Percentiles rank a stretch among this genome's conserved stretches.
Evolutionary conservation across 805 yeast species (phyloP).

Genomic region (Candida arabinofermentans): DNA sequence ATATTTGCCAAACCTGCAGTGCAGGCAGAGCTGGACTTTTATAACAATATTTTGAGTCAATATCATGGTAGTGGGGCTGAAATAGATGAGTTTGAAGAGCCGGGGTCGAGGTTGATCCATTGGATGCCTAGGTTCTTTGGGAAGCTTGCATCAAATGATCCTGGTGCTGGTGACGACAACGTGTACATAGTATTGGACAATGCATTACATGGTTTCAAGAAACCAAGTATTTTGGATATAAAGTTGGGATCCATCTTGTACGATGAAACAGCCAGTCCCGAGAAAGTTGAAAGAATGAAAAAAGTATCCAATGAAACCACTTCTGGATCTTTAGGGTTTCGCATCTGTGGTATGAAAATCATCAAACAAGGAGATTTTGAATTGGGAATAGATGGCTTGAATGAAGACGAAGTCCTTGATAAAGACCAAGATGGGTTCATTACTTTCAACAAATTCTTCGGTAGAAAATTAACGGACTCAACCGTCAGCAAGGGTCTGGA

Average conservation of each 20-base stretch:
- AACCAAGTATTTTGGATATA: conserved; percentile 77
- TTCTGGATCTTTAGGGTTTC: conserved; percentile 67
- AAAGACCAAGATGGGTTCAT: conserved; percentile 38
- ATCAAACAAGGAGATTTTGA: conserved; percentile 5
- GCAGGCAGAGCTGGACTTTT: conserved; percentile 72
- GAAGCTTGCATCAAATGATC: conserved; percentile 35
- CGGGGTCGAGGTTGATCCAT: conserved; percentile 37
- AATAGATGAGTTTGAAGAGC: conserved; percentile 19
- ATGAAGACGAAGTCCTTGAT: conserved; percentile 3
- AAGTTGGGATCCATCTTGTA: conserved; percentile 72
- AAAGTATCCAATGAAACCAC: conserved; percentile 71
- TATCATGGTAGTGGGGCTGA: background rate
- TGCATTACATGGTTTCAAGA: conserved; percentile 50
- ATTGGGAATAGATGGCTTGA: conserved; percentile 17
- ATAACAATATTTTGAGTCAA: conserved; percentile 32
- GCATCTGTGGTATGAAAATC: conserved; percentile 88
- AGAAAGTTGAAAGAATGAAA: conserved; percentile 57
- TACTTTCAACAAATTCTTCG: conserved; percentile 63
- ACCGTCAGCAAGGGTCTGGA: conserved; percentile 43
- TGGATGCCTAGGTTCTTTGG: conserved; percentile 71
- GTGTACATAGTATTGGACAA: conserved; percentile 69
- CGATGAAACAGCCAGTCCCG: conserved; percentile 56
- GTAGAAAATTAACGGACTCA: conserved; percentile 49
- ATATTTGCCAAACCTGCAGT: conserved; percentile 70
- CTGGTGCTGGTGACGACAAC: conserved; percentile 11